Percentiles rank a stretch among this genome's conserved stretches.
Conservation (phyloP, 106 monocot genomes). For the Dactylorhiza incarnata region DNA sequence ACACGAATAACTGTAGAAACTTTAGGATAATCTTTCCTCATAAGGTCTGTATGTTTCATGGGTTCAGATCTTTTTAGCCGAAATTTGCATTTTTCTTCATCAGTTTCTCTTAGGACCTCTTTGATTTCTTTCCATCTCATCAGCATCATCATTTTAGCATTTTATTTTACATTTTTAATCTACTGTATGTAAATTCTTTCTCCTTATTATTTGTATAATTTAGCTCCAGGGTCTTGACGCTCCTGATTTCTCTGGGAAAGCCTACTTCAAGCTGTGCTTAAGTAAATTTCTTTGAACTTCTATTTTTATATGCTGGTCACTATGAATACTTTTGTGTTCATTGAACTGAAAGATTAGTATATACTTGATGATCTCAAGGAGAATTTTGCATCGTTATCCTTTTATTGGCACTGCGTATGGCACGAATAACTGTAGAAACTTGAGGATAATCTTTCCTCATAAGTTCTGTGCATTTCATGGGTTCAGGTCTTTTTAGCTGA, state of each 20-base stretch:
- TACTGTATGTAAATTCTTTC: conserved; percentile 2
- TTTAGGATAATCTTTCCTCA: neutral
- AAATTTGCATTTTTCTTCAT: conserved; percentile 1
- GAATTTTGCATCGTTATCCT: neutral
- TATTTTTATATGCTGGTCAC: neutral
- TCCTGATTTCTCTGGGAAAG: conserved; percentile 13
- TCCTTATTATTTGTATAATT: conserved; percentile 16
- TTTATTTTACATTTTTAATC: neutral
- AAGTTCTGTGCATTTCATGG: neutral
- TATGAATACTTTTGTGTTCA: neutral
- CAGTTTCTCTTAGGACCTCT: neutral
- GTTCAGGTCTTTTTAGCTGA: too few species aligned
- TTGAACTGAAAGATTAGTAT: neutral
- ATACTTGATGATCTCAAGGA: neutral
- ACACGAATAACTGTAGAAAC: neutral
- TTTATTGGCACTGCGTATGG: neutral
- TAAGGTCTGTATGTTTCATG: neutral
- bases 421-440: neutral
- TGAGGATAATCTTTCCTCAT: neutral
- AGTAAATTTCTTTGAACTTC: conserved; percentile 12
- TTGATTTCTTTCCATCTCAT: neutral
- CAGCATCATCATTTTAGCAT: neutral
- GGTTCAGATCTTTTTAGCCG: too few species aligned
- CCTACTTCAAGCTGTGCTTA: conserved; percentile 20
- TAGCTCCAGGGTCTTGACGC: conserved; percentile 20